Evolutionary conservation across 805 yeast genomes (phyloP), one percentile per base, ranked within the genome.

Genomic region (Candida jianshihensis): DNA sequence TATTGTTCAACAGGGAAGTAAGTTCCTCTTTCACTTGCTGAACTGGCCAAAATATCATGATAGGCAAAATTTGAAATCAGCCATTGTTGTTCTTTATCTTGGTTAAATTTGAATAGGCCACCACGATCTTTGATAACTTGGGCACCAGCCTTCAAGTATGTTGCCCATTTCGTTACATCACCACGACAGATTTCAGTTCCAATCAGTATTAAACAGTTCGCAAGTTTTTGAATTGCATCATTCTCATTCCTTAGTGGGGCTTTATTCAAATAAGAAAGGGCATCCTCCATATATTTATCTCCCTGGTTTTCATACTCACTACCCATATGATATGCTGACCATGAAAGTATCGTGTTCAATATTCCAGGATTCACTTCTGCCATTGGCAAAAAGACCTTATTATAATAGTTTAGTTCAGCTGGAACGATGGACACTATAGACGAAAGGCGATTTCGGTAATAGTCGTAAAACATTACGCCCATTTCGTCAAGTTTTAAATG

Each of bases 171-270:
- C 26, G 68, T 68, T 25, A 82, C 86, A 54, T 85, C 94, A 7
- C 95, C 95, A 44, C 77, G 71, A 58, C 90, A 84, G 36, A 85
- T 81, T 51, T 83, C 88, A 1, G 85, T 89, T n/a, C 82, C 86
- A 45, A 83, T 73, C 34, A 84, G 63, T 35, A 85, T 73, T 42
- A 84, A 58, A 36, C 81, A 63, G 14, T 80, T 73, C 1, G 94
- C 89, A 31, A 84, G 53, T 40, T 79, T 69, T 43, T 47, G 61
- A 35, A 56, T 40, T 39, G 48, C 44, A 10, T 51, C 52, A 15
- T 41, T 31, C 24, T 54, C 54, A 3, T 43, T 38, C 26, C 33
- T 37, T n/a, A 43, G 38, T 4, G 66, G 65, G 3, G 57, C 55
- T 3, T 49, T 49, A 24, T 56, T 53, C 30, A 73, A 55, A 41